Conservation (phyloP, 2,329 filamentous ascomycete species). For the Aspergillus sp. region DNA sequence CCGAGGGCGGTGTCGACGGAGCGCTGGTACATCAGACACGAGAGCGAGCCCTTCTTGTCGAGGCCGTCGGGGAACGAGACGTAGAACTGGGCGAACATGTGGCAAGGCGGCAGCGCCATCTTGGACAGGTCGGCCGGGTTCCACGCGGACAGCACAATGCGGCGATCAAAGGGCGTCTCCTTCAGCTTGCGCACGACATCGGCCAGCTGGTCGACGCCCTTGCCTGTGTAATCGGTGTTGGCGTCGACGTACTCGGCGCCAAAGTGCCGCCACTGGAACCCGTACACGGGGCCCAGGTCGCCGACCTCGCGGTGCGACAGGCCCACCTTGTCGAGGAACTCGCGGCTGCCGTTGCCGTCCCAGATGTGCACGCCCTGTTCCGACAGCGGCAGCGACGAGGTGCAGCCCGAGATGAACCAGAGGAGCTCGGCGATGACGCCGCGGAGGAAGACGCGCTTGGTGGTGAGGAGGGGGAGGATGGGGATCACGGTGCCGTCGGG, state of each 20-base stretch:
- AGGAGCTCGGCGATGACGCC: constrained; percentile 90
- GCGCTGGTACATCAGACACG: constrained; percentile 89
- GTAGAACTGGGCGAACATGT: constrained; percentile 98
- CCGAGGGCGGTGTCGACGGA: constrained; percentile 97
- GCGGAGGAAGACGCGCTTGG: constrained; percentile 91
- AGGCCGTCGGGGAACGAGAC: constrained; percentile 65
- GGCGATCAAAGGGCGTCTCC: constrained; percentile 79
- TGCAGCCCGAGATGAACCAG: constrained; percentile 89
- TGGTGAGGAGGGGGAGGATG: constrained; percentile 89
- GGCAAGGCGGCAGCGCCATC: constrained; percentile 92
- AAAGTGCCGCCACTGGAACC: constrained; percentile 99
- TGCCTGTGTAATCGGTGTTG: constrained; percentile 75
- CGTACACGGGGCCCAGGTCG: constrained; percentile 93
- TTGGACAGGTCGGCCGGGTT: constrained; percentile 81
- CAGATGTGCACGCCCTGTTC: constrained; percentile 90
- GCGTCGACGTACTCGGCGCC: constrained; percentile 84
- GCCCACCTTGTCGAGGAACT: constrained; percentile 83
- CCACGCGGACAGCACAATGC: constrained; percentile 92
- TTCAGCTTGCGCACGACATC: constrained; percentile 86
- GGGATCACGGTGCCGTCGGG: constrained; percentile 48
- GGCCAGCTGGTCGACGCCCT: constrained; percentile 90
- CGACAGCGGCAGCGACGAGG: constrained; percentile 73
- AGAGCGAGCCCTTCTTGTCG: constrained; percentile 64
- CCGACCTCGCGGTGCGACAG: constrained; percentile 78
- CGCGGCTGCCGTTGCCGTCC: constrained; percentile 93